These are phyloP conservation scores for Mucor piriformis DNA, from an alignment of 371 early-diverging fungal genomes.

Conservation along the genomic window DNA sequence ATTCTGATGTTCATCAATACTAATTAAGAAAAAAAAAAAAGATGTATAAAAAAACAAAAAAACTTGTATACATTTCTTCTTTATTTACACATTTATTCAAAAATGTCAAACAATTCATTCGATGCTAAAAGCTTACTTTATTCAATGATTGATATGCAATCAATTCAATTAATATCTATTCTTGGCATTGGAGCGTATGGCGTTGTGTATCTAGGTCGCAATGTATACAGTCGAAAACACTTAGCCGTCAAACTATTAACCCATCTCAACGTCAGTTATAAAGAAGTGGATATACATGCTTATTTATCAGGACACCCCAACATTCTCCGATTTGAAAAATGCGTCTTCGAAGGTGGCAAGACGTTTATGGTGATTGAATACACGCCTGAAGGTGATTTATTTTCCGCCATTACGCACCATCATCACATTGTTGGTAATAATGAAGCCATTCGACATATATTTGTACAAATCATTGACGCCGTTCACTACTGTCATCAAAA, in stretches of 20 bases:
- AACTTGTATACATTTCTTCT: not conserved
- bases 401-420: slow-evolving; percentile 57
- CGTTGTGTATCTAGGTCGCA: slow-evolving; percentile 67
- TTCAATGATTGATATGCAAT: slow-evolving; percentile 51
- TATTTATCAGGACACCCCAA: slow-evolving; percentile 66
- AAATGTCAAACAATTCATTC: not conserved
- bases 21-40: not conserved
- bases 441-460: slow-evolving; percentile 68
- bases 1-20: not conserved
- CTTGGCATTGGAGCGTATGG: slow-evolving; percentile 76
- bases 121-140: slow-evolving; percentile 48
- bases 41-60: not conserved
- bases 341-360: slow-evolving; percentile 69
- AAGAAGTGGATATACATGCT: slow-evolving; percentile 61
- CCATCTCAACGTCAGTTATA: slow-evolving; percentile 37
- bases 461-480: slow-evolving; percentile 83
- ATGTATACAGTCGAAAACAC: slow-evolving; percentile 42
- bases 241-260: slow-evolving; percentile 71
- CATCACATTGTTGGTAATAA: slow-evolving; percentile 61
- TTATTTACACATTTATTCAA: not conserved
- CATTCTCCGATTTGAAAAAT: slow-evolving; percentile 69
- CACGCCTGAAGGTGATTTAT: slow-evolving; percentile 77
- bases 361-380: slow-evolving; percentile 83
- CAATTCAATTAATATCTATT: slow-evolving; percentile 57
- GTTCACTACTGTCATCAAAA: slow-evolving; percentile 79